Base-by-base conservation (phyloP, 2,329 filamentous ascomycete species). In the Aspergillus japonicus region DNA sequence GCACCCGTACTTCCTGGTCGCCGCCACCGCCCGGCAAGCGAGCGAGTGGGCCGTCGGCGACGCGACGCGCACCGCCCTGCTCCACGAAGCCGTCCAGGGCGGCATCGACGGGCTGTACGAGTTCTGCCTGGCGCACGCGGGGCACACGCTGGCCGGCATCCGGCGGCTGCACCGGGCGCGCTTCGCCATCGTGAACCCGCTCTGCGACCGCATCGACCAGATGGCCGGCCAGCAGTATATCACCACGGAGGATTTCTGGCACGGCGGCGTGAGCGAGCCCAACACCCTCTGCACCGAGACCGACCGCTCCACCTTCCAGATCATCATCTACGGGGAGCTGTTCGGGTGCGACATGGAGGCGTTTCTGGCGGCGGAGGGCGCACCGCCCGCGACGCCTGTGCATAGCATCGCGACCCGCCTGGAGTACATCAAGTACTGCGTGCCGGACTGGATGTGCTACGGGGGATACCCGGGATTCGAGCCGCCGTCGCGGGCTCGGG, bases 1-100 rank as follows among this genome's bases (percentile, higher is more conserved):
- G 29, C 70, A 73, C 56, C 75, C 75, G 1, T 64, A 73, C 47
- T 75, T 75, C 54, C 71, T 77, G 8, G 62, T 76, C 44, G 64
- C 68, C 24, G 73, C 74, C 4, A 70, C 69, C 14, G 73, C 72
- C 2, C 62, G 66, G 5, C 66, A 76, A 54, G 62, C 72, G 5
- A 67, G 71, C 7, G 48, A 69, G 50, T 78, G 75, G 75, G 74
- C 74, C 2, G 62, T 74, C 2, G 26, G 59, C 12, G 64, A 63
- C 49, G 31, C 62, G 2, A 53, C 54, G 0, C 71, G 71, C 44
- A 71, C 67, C 23, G 11, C 50, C 2, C n/a, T 29, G 1, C 66
- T 77, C 11, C 64, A 61, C 10, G 21, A 48, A 5, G 57, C 62
- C 4, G 62, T 73, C 3, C 62, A 62, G 33, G 64, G 66, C 16